Evolutionary conservation across 2,329 filamentous ascomycete species (phyloP).

Genomic region (Calonectria pseudoreteaudii): DNA sequence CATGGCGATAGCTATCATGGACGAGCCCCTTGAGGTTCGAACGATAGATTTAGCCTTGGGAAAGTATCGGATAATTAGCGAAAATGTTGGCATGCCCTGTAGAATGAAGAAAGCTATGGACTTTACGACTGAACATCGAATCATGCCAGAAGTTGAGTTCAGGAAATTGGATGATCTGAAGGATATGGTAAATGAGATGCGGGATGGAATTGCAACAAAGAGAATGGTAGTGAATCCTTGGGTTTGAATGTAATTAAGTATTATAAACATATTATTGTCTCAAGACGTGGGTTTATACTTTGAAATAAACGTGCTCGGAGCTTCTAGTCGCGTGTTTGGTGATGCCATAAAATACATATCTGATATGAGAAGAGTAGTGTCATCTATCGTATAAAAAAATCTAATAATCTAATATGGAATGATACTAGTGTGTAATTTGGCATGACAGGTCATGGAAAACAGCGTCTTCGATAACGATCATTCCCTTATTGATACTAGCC

Average conservation of each 20-base stretch:
- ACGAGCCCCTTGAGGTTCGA: not conserved
- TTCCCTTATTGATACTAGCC: too few relatives aligned
- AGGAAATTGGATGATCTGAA: not conserved
- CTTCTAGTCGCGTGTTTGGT: too few relatives aligned
- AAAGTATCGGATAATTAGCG: not conserved
- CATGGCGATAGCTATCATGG: not conserved
- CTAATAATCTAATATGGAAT: too few relatives aligned
- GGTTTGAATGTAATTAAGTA: not conserved
- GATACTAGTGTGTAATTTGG: too few relatives aligned
- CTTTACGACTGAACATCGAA: not conserved
- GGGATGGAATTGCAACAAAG: not conserved
- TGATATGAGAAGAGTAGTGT: too few relatives aligned
- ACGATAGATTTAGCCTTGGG: not conserved
- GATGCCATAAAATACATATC: too few relatives aligned
- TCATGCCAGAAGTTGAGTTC: not conserved
- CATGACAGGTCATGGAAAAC: too few relatives aligned
- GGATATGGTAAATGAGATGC: not conserved
- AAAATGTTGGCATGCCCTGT: not conserved
- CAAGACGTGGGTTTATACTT: too few relatives aligned
- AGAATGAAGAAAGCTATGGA: not conserved
- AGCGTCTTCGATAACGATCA: too few relatives aligned
- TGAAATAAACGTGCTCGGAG: too few relatives aligned
- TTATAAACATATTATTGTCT: not conserved
- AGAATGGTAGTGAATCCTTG: not conserved
- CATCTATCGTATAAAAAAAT: too few relatives aligned